Conservation (phyloP, 140 eudicot species). For the Cichorium intybus region DNA sequence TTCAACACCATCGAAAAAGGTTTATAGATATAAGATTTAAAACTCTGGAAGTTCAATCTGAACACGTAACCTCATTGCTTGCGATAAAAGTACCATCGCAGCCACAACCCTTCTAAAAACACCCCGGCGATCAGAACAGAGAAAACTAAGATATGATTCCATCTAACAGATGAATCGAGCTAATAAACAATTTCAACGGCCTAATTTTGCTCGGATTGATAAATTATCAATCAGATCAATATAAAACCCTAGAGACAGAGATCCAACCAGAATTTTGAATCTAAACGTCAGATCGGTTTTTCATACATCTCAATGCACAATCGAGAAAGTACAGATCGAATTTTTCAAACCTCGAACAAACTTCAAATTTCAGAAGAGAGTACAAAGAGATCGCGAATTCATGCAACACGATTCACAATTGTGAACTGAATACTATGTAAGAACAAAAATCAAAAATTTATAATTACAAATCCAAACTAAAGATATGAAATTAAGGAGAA, state of each 20-base stretch:
- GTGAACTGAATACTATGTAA: conserved; percentile 10
- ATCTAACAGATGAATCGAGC: conserved; percentile 15
- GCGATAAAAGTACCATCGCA: background rate
- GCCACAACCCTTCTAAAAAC: no score
- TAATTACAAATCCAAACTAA: background rate
- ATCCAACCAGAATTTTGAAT: background rate
- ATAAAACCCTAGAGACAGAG: background rate
- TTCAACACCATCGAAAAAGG: conserved; percentile 7
- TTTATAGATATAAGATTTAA: background rate
- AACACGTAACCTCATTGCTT: no score
- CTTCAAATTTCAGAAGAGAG: conserved; percentile 4
- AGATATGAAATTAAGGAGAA: background rate
- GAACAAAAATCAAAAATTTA: background rate
- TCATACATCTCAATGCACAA: background rate
- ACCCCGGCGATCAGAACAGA: background rate
- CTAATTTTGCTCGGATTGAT: background rate
- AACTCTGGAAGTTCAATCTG: conserved; percentile 4
- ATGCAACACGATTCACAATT: conserved; percentile 9
- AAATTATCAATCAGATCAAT: background rate
- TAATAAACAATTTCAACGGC: conserved; percentile 1
- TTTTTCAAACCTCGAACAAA: background rate
- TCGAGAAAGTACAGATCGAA: background rate
- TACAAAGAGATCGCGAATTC: background rate
- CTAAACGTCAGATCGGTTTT: conserved; percentile 4
- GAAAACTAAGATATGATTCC: background rate